These are phyloP conservation scores for Jaltomata sinuosa DNA, from an alignment of 257 asterid species.

Conservation along the genomic window DNA sequence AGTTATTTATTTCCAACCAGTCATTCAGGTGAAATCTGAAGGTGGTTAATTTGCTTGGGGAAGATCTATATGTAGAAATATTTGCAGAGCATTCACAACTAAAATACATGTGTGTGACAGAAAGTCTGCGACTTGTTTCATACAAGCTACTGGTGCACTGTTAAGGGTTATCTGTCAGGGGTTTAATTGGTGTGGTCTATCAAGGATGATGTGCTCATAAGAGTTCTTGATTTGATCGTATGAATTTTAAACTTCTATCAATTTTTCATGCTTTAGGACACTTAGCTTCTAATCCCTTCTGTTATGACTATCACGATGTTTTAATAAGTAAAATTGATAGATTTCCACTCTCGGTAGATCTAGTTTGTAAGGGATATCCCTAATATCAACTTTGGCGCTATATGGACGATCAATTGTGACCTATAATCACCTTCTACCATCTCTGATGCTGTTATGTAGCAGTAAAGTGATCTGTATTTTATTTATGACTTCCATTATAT, in stretches of 20 bases:
- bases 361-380: background rate
- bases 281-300: background rate
- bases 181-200: background rate
- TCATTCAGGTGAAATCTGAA: background rate
- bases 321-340: background rate
- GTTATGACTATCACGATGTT: background rate
- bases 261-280: background rate
- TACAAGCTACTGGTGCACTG: background rate
- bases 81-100: background rate
- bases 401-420: background rate
- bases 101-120: background rate
- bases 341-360: background rate
- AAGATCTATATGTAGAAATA: background rate
- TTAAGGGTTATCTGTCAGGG: background rate
- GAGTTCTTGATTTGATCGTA: background rate
- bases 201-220: background rate
- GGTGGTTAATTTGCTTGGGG: background rate
- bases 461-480: background rate
- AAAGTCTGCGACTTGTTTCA: background rate
- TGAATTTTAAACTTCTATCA: background rate
- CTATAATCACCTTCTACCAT: background rate
- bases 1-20: background rate
- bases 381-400: background rate
- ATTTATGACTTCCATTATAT: background rate
- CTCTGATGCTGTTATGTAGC: background rate